phyloP scores from a whole-genome alignment of 176 grass and related monocot genomes.

The Oryza longistaminata region DNA sequence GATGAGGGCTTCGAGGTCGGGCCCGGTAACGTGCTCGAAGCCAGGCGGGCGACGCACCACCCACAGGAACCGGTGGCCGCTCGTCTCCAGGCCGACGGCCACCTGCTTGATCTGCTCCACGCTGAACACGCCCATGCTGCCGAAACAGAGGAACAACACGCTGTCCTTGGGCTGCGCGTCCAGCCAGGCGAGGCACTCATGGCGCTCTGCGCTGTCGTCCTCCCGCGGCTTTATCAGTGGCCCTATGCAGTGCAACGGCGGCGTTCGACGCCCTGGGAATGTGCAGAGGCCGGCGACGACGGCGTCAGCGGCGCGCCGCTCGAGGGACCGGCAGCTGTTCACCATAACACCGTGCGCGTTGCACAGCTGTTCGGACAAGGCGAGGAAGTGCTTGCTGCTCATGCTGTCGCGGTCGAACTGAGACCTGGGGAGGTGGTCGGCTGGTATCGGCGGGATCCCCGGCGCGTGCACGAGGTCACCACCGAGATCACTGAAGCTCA shows the following conservation, averaged over 20 bases:
- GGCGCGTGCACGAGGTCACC: not conserved
- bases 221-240: slow-evolving; percentile 38
- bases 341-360: slow-evolving; percentile 43
- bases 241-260: slow-evolving; percentile 32
- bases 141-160: slow-evolving; percentile 54
- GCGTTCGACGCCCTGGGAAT: not conserved
- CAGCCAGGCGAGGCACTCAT: slow-evolving; percentile 48
- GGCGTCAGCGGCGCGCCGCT: slow-evolving; percentile 34
- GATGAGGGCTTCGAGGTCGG: not conserved
- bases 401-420: slow-evolving; percentile 37
- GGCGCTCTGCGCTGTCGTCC: slow-evolving; percentile 1
- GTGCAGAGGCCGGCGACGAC: slow-evolving; percentile 31
- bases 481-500: slow-evolving; percentile 7
- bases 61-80: slow-evolving; percentile 47
- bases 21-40: not conserved
- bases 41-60: slow-evolving; percentile 26
- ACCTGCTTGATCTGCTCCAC: slow-evolving; percentile 45
- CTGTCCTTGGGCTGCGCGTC: slow-evolving; percentile 35
- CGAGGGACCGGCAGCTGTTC: slow-evolving; percentile 59
- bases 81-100: slow-evolving; percentile 41
- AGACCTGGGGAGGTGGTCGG: slow-evolving; percentile 22
- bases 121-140: slow-evolving; percentile 39
- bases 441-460: slow-evolving; percentile 29
- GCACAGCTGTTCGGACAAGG: not conserved
- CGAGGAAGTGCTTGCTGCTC: slow-evolving; percentile 9